phyloP scores from a whole-genome alignment of 2,329 filamentous ascomycete species.

The Aspergillus intermedius region DNA sequence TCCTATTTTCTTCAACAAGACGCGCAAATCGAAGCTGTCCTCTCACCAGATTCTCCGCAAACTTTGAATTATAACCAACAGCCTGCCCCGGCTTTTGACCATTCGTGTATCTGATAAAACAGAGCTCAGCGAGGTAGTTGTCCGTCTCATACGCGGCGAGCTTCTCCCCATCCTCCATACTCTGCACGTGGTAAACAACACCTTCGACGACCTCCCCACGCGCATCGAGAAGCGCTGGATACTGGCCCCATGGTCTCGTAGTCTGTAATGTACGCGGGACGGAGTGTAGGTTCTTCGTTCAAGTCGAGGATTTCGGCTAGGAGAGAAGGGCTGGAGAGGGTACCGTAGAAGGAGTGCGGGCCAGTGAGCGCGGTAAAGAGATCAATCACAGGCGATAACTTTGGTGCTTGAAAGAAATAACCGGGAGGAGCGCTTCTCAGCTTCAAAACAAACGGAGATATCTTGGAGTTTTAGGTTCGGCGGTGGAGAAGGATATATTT shows the following conservation, averaged over 20 bases:
- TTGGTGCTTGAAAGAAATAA: background rate
- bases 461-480: background rate
- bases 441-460: background rate
- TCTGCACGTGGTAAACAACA: slow-evolving; percentile 11
- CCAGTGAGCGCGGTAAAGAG: slow-evolving; percentile 6
- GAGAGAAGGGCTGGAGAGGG: slow-evolving; percentile 20
- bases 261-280: slow-evolving; percentile 12
- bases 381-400: background rate
- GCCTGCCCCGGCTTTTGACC: no score
- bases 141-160: slow-evolving; percentile 1
- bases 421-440: background rate
- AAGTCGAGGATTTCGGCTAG: slow-evolving; percentile 13
- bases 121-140: no score
- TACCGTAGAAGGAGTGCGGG: slow-evolving; percentile 26
- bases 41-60: no score
- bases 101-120: no score
- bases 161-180: slow-evolving; percentile 6
- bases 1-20: no score
- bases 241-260: slow-evolving; percentile 17
- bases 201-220: slow-evolving; percentile 8
- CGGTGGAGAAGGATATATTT: background rate
- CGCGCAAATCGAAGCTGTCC: no score
- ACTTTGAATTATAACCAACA: no score
- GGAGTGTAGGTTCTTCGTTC: slow-evolving; percentile 7
- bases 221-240: slow-evolving; percentile 12